Evolutionary conservation across 768 basidiomycete species (phyloP).

Genomic region (Amanita rubescens): DNA sequence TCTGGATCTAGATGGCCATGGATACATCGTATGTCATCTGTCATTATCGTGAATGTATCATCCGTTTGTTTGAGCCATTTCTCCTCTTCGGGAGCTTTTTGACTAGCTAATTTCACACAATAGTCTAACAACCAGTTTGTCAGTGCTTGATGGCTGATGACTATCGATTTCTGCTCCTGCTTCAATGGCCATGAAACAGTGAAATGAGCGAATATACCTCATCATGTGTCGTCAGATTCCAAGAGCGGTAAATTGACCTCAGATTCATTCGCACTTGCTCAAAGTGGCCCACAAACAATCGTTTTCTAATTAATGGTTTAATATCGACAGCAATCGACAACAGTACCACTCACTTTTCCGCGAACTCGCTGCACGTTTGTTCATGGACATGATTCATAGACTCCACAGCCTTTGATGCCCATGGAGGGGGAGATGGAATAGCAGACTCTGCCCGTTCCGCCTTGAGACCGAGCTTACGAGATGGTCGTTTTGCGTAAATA

Average conservation of each 20-base stretch:
- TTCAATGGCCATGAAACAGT: background rate
- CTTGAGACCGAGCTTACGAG: background rate
- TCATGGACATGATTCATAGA: conserved; percentile 49
- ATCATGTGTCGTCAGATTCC: conserved; percentile 42
- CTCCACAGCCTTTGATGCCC: conserved; percentile 47
- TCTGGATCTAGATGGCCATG: conserved; percentile 59
- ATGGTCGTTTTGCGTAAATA: conserved; percentile 59
- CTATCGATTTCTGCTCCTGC: conserved; percentile 36
- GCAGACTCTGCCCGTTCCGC: background rate
- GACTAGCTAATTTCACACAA: conserved; percentile 13
- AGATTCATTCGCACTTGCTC: conserved; percentile 44
- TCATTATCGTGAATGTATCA: conserved; percentile 12
- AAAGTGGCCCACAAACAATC: conserved; percentile 36
- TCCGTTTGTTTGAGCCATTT: background rate
- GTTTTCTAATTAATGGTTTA: conserved; percentile 30
- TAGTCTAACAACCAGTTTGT: conserved; percentile 51
- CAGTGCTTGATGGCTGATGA: conserved; percentile 55
- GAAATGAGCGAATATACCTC: conserved; percentile 33
- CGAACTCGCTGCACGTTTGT: conserved; percentile 42
- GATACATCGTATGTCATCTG: conserved; percentile 47
- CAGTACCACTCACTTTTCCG: conserved; percentile 31
- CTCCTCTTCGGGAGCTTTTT: background rate
- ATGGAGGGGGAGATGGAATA: conserved; percentile 41
- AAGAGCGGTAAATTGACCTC: conserved; percentile 51
- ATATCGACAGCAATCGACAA: background rate